Percentiles rank a stretch among this genome's conserved stretches.
phyloP scores from a whole-genome alignment of 2,329 filamentous ascomycete species.

The Penicillium sp. region DNA sequence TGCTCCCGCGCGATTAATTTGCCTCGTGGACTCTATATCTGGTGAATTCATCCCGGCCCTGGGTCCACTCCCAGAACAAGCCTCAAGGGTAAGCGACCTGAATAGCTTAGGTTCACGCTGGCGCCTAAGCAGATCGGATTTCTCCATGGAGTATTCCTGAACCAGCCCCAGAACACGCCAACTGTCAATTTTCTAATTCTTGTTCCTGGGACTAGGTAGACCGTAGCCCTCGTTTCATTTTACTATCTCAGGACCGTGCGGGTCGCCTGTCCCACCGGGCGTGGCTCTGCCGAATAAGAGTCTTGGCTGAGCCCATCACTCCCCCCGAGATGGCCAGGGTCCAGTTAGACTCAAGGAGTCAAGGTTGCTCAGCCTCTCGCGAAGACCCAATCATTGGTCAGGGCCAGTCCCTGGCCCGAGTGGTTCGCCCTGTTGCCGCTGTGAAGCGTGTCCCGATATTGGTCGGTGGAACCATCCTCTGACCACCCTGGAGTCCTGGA shows the following conservation, averaged over 20 bases:
- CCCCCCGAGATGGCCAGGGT: not conserved
- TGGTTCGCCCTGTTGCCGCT: not conserved
- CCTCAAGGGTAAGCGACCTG: too few relatives aligned
- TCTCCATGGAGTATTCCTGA: not conserved
- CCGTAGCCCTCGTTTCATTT: not conserved
- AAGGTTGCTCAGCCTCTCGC: not conserved
- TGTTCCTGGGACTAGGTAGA: too few relatives aligned
- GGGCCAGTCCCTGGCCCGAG: not conserved
- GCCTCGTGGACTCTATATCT: too few relatives aligned
- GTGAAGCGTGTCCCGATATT: not conserved
- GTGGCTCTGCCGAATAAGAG: slow-evolving; percentile 1
- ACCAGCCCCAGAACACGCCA: not conserved
- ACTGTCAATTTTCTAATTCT: not conserved
- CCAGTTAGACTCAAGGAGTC: not conserved
- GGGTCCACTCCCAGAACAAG: too few relatives aligned
- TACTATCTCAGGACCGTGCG: not conserved
- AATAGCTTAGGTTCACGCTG: not conserved
- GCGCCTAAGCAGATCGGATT: not conserved
- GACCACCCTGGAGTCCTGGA: too few relatives aligned
- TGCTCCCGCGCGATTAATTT: too few relatives aligned
- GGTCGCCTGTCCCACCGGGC: not conserved
- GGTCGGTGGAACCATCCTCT: not conserved
- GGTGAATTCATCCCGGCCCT: too few relatives aligned
- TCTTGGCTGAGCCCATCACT: not conserved
- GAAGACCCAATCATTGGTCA: not conserved